Base-by-base conservation (phyloP, 202 grass and related monocot species). In the Brachypodium distachyon region DNA sequence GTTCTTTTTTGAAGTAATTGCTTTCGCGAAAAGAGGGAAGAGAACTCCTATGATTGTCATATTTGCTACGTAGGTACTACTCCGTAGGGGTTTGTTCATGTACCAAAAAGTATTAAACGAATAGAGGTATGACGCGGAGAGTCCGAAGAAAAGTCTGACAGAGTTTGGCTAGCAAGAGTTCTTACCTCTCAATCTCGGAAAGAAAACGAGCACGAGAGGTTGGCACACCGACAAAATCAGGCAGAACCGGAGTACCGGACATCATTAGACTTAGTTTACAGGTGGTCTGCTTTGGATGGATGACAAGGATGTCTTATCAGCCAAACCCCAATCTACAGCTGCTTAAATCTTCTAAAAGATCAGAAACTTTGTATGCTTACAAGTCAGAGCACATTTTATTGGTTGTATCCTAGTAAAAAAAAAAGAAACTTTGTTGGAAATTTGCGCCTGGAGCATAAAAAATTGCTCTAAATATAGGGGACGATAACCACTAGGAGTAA, bases 231-330 rank as follows among this genome's bases (percentile, higher is more conserved):
- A 53, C 66, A 79, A 71, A 72, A 22, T 18, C 77, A 19, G 37
- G 31, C 8, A 73, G 19, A 43, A 67, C 1, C 39, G 28, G 11
- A 51, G 2, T 39, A 18, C 4, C 40, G 23, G 22, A 71, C 50
- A 53, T 58, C 40, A 67, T 0, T 6, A 42, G 1, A 14, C 40
- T 18, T 63, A 41, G 25, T 46, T 67, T 44, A 47, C 65, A 31
- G 76, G 70, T 72, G 40, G 56, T 39, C 72, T 37, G 18, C 71
- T 72, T 49, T 48, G 54, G 76, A 81, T 59, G 64, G 16, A 80
- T 71, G 77, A 84, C 66, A 88, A 68, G 0, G 70, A 76, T 41
- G 23, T 54, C 23, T 80, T 57, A 76, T 80, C 86, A 32, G 65
- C 52, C 44, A 51, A 73, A 17, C 62, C 73, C 19, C 38, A 33